A percentile compares a stretch with the other conserved stretches of the same genome.
Conservation (phyloP, 768 basidiomycete species). For the Collybia mongolica region DNA sequence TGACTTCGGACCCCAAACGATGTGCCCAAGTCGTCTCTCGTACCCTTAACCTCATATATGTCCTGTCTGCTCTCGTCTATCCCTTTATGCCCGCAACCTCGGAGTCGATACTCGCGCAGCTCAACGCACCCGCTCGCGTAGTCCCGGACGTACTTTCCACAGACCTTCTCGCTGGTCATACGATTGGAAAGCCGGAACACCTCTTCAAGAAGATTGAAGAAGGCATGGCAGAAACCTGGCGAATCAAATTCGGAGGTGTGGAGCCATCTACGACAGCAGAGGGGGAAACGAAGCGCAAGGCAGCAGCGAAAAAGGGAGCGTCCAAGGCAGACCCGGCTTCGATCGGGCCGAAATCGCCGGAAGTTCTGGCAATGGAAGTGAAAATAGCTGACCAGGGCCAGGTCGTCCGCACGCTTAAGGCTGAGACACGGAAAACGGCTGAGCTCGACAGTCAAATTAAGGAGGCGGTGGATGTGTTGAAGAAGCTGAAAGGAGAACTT, state of each 20-base stretch:
- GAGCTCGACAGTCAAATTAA: slow-evolving; percentile 64
- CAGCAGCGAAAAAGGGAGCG: slow-evolving; percentile 45
- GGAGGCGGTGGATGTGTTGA: slow-evolving; percentile 60
- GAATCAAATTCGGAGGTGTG: slow-evolving; percentile 73
- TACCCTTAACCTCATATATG: slow-evolving; percentile 91
- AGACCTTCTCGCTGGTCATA: slow-evolving; percentile 87
- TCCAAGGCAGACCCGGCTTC: slow-evolving; percentile 34
- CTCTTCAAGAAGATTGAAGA: slow-evolving; percentile 95
- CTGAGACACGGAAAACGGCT: slow-evolving; percentile 52
- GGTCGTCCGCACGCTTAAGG: slow-evolving; percentile 70
- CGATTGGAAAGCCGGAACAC: slow-evolving; percentile 82
- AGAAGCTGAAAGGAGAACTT: slow-evolving; percentile 63
- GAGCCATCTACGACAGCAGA: slow-evolving; percentile 43
- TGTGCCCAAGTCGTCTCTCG: slow-evolving; percentile 90
- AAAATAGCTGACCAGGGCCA: slow-evolving; percentile 78
- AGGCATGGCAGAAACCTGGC: slow-evolving; percentile 82
- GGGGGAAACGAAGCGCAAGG: slow-evolving; percentile 54
- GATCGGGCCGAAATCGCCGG: slow-evolving; percentile 66
- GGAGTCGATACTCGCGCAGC: slow-evolving; percentile 75
- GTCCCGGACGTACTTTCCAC: slow-evolving; percentile 71
- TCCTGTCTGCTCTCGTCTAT: slow-evolving; percentile 79
- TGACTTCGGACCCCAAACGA: slow-evolving; percentile 75
- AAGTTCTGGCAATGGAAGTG: slow-evolving; percentile 69
- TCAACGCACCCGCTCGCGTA: slow-evolving; percentile 84
- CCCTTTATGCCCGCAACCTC: slow-evolving; percentile 97